Evolutionary conservation across 495 filamentous ascomycete genomes (phyloP).

Genomic region (Aspergillus olivimuriae): DNA sequence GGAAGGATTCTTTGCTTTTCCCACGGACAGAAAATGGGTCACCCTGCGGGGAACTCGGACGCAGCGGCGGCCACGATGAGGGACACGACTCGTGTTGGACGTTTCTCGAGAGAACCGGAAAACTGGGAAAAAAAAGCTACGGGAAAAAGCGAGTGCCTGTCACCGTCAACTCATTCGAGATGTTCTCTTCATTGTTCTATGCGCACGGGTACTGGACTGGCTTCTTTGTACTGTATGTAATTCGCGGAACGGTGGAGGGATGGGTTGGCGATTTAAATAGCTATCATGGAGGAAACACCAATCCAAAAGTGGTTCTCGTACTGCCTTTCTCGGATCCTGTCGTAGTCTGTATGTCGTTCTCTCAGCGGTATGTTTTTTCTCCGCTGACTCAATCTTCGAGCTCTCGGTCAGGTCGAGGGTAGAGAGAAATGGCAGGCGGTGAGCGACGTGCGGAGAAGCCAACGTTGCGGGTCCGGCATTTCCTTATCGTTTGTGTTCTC

Average conservation of each 20-base stretch:
- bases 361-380: not conserved
- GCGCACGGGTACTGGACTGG: slow-evolving; percentile 9
- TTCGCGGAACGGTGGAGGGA: slow-evolving; percentile 14
- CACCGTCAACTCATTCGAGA: slow-evolving; percentile 6
- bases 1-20: not conserved
- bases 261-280: slow-evolving; percentile 1
- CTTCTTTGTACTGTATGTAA: slow-evolving; percentile 21
- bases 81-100: not conserved
- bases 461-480: not conserved
- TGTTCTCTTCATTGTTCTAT: slow-evolving; percentile 1
- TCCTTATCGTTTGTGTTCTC: not conserved
- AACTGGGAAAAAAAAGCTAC: slow-evolving; percentile 13
- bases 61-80: slow-evolving; percentile 7
- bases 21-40: not conserved
- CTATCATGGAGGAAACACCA: slow-evolving; percentile 7
- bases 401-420: no score
- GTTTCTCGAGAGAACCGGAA: not conserved
- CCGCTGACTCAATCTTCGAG: no score
- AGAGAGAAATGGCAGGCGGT: no score
- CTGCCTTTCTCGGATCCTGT: no score
- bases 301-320: slow-evolving; percentile 17
- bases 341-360: not conserved
- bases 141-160: slow-evolving; percentile 12
- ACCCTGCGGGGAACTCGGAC: not conserved
- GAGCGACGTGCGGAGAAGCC: slow-evolving; percentile 1